A percentile compares a stretch with the other conserved stretches of the same genome.
Conservation (phyloP, 2,329 filamentous ascomycete species). For the Penicillium sp. region DNA sequence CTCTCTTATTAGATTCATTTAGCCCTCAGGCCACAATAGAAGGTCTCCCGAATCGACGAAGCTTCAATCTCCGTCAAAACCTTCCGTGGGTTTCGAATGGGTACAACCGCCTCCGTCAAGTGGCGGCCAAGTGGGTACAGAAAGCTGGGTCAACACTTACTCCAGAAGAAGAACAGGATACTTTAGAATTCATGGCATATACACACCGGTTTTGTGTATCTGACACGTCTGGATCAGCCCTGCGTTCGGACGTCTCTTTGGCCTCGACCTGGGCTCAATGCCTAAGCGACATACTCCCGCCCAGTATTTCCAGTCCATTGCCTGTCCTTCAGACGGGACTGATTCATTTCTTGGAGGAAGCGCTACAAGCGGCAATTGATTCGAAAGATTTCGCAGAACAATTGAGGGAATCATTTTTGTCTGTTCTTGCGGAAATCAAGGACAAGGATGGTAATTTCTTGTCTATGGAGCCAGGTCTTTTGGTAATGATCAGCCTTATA, state of each 20-base stretch:
- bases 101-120: slow-evolving; percentile 35
- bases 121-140: slow-evolving; percentile 30
- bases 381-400: slow-evolving; percentile 21
- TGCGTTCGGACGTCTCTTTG: slow-evolving; percentile 28
- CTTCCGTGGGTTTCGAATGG: slow-evolving; percentile 36
- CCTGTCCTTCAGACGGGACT: slow-evolving; percentile 32
- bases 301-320: slow-evolving; percentile 22
- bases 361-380: slow-evolving; percentile 19
- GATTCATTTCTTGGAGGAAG: slow-evolving; percentile 29
- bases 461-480: slow-evolving; percentile 30
- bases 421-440: slow-evolving; percentile 25
- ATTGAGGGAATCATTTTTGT: slow-evolving; percentile 28
- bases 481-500: slow-evolving; percentile 25
- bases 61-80: slow-evolving; percentile 31
- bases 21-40: slow-evolving; percentile 14
- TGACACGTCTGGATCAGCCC: slow-evolving; percentile 18
- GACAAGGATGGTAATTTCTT: slow-evolving; percentile 17
- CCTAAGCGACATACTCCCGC: slow-evolving; percentile 31
- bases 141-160: slow-evolving; percentile 11
- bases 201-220: slow-evolving; percentile 24
- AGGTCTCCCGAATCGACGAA: slow-evolving; percentile 15
- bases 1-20: slow-evolving; percentile 34
- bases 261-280: slow-evolving; percentile 32
- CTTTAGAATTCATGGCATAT: slow-evolving; percentile 29
- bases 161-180: slow-evolving; percentile 20